Evolutionary conservation across 139 green algal species (phyloP), one percentile per base, ranked within the genome.

Genomic region (Micromonas commoda): DNA sequence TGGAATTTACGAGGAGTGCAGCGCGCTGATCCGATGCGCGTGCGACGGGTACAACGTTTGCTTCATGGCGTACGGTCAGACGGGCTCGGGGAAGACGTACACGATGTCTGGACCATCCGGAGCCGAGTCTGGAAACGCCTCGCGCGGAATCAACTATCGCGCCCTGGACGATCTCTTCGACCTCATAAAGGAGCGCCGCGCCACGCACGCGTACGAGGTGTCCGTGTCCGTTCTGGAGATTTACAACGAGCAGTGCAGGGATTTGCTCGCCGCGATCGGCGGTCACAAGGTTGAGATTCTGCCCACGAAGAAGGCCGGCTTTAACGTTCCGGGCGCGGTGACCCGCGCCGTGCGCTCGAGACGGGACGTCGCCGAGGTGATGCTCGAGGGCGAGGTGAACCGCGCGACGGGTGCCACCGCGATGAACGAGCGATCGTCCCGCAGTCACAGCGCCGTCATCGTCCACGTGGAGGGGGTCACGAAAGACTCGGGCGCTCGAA

Each of bases 201-300:
- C 45, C 16, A 57, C 45, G 60, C 96, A 93, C 82, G 53, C 57
- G 54, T 82, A 66, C 54, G 38, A 31, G 33, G 61, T 85, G 24
- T 66, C 32, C 4, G 57, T 72, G 23, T 64, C 31, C 70, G 70
- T 81, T 13, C 28, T 87, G 72, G 83, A 88, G 71, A 71, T 88
- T 23, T 88, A 88, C 83, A 88, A 88, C 74, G 84, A 88, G 20
- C 45, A 81, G 31, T 65, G 86, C 53, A 60, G 71, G 21, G 76
- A 86, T 61, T 74, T 85, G 32, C 71, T 90, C 29, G 45, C 20
- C 21, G 60, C 24, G 57, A 21, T 3, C 26, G 69, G 24, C 21
- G 2, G 1, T 28, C 63, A 28, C 21, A 35, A 85, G 82, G 60
- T 31, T 33, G 34, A 51, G 16, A n/a, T n/a, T n/a, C n/a, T n/a